Evolutionary conservation across 2,329 filamentous ascomycete genomes (phyloP), one percentile per base, ranked within the genome.

Genomic region (Fusarium tricinctum): DNA sequence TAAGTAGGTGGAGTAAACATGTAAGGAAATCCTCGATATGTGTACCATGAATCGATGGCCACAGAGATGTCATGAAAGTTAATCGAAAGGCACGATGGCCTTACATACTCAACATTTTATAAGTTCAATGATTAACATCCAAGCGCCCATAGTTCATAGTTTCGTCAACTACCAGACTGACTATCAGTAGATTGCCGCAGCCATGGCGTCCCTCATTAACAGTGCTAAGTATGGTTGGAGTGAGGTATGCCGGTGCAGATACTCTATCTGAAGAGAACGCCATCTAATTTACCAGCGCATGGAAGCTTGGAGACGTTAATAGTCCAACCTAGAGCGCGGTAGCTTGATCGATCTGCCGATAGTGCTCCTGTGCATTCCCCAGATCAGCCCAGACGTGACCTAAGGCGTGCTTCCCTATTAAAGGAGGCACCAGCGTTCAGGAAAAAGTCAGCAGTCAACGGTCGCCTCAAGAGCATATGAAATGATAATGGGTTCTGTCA

Each of bases 391-490:
- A 28, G 40, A 13, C 9, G 19, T 17, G 13, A 22, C 45, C n/a
- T 43, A 32, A n/a, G 35, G 17, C 35, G 9, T 38, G 46, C 30
- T 40, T 53, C 17, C 17, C 40, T n/a, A 8, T 26, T 43, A n/a
- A 19, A 43, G 20, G 40, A 53, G 43, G 33, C 32, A 44, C 15
- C 23, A 28, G 15, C 32, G 40, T 51, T 56, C 19, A 38, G 20
- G 30, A 8, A 66, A 35, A 44, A 44, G 19, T 15, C 19, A 61
- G 14, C 12, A 33, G n/a, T 42, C 42, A 58, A 51, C 44, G 38
- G 50, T 17, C 39, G 44, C 35, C 44, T 51, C 35, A 23, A 44
- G 33, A 48, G 28, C 38, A 40, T 20, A 28, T 48, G 40, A 46
- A 50, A 46, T 44, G 32, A 22, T 20, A 13, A 3, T 26, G 32